Evolutionary conservation across 2,329 filamentous ascomycete genomes (phyloP), one percentile per base, ranked within the genome.

Genomic region (Fusarium armeniacum): DNA sequence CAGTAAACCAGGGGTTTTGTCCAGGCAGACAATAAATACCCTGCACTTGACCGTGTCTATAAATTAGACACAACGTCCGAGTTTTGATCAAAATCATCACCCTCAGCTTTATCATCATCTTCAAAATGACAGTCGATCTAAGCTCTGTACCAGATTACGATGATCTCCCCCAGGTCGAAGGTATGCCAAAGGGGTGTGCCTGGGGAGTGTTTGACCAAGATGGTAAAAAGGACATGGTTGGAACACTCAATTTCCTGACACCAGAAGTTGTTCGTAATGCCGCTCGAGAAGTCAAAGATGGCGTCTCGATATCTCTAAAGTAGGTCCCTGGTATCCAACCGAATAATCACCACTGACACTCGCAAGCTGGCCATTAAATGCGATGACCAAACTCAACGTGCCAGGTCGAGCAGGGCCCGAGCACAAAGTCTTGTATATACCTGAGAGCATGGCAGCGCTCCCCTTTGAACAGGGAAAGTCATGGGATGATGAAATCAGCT

Each of bases 231-330:
- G 85, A 88, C 46, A 67, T 82, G 22, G 72, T 84, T 9, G 86
- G 85, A 5, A 87, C 84, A 0, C 75, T 88, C 28, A 88, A 88
- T 71, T 79, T 86, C 9, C 76, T 88, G 5, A 87, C 84, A 0
- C 81, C 83, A 0, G 75, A 80, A 1, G 80, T 85, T 40, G 70
- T 78, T 9, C 60, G 65, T 5, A 63, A 62, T 1, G 75, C 75
- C 1, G 72, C 71, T 15, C 35, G 62, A 0, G 73, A 78, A 35
- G 64, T 78, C 35, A 68, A 67, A 16, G 62, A 75, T 7, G 85
- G 86, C 1, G 73, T 85, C 2, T 84, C 84, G 1, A 80, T 87
- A 40, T 86, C 85, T 4, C 80, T 88, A 30, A 86, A 88, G 83
- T 86, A 70, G 69, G 3, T 6, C 13, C 9, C 7, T 2, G 18